phyloP scores from a whole-genome alignment of 2,329 filamentous ascomycete genomes.

The Westerdykella aurantiaca region DNA sequence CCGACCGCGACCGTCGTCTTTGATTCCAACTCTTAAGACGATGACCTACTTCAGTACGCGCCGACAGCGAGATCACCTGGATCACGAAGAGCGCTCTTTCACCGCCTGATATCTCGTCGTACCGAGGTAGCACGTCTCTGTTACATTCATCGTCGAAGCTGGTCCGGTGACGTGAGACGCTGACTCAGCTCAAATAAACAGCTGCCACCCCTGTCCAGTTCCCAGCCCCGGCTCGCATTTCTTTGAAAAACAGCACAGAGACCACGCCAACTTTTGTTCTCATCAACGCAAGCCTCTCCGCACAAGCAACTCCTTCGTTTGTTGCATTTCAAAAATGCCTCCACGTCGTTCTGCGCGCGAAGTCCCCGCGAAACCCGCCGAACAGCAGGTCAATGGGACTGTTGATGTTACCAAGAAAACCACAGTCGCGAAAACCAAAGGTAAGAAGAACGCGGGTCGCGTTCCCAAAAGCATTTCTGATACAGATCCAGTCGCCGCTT shows the following conservation, averaged over 20 bases:
- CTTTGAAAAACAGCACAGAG: constrained; percentile 14
- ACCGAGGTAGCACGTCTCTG: too few relatives aligned
- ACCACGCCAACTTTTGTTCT: constrained; percentile 24
- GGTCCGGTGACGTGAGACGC: not conserved
- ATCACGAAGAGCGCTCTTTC: too few relatives aligned
- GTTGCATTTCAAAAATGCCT: constrained; percentile 18
- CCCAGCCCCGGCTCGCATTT: constrained; percentile 6
- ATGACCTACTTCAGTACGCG: too few relatives aligned
- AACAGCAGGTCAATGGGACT: too few relatives aligned
- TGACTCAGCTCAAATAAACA: constrained; percentile 5
- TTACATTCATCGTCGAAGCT: too few relatives aligned
- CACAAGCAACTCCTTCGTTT: not conserved
- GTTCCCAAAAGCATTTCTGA: constrained; percentile 6
- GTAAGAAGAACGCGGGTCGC: constrained; percentile 12
- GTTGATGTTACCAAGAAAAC: not conserved
- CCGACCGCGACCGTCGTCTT: too few relatives aligned
- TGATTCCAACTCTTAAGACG: too few relatives aligned
- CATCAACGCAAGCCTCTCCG: constrained; percentile 2
- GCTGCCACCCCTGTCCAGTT: constrained; percentile 3
- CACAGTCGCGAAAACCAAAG: constrained; percentile 8
- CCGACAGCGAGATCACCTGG: too few relatives aligned
- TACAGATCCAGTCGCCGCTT: constrained; percentile 7
- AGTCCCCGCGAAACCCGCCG: constrained; percentile 20
- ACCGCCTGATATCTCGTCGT: too few relatives aligned
- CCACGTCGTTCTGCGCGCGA: constrained; percentile 24